Evolutionary conservation across 257 asterid species (phyloP), one percentile per base, ranked within the genome.

Genomic region (Anisodus tanguticus): DNA sequence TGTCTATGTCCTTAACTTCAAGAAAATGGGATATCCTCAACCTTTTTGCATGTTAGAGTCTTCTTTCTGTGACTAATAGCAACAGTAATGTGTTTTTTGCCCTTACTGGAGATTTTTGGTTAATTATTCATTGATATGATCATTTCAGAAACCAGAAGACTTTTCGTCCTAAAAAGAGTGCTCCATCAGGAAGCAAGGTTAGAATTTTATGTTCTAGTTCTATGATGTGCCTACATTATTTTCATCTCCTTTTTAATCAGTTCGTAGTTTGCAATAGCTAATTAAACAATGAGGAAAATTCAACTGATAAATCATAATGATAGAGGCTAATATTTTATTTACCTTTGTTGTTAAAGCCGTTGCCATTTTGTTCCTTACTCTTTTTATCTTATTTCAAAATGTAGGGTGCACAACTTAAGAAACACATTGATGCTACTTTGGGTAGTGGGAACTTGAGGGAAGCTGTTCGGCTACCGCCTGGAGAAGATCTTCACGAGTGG

Each of bases 101-200:
- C 16, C 6, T 57, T 13, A 57, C 19, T 57, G 19, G 62, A 57
- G 5, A 13, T 1, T 60, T 8, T 62, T 43, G 37, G 22, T 8
- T 43, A 45, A 45, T 62, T 62, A 15, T 62, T 19, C 68, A 62
- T 45, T 71, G 7, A 66, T 67, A 31, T 35, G 74, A 49, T 74
- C n/a, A 22, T 74, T 74, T 47, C 60, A 95, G 99, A 93, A 95
- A 93, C 76, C 98, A 95, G 85, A 91, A 92, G 88, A 95, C 98
- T 4, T 95, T 95, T 89, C 97, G 98, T 70, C 98, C 98, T 69
- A 95, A 95, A 84, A 94, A 95, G 85, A 95, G 94, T 89, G 97
- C 97, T 26, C 98, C 97, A 9, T 95, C 98, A 15, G 98, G 98
- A 89, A 95, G 94, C 89, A 95, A 95, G 98, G 98, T 74, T 22